phyloP scores from a whole-genome alignment of 257 asterid genomes.

The Solanum chilense region DNA sequence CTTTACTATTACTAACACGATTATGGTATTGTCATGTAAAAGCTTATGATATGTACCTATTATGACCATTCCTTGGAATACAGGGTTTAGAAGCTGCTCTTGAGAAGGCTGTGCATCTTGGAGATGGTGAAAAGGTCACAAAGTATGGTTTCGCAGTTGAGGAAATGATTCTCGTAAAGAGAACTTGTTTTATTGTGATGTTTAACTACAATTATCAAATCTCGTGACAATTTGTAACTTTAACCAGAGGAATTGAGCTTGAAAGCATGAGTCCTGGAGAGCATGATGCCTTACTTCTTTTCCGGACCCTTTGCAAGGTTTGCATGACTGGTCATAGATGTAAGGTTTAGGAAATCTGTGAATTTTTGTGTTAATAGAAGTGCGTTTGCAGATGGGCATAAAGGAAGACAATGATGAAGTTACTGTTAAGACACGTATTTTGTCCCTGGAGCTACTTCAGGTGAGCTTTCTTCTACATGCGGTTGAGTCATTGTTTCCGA shows the following conservation, averaged over 20 bases:
- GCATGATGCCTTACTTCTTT: conserved; percentile 88
- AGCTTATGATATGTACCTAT: not conserved
- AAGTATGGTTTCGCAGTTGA: conserved; percentile 36
- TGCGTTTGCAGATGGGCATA: conserved; percentile 84
- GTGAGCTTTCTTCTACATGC: conserved; percentile 15
- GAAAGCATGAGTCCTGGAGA: conserved; percentile 72
- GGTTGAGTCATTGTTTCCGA: not conserved
- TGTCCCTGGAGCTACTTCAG: conserved; percentile 97
- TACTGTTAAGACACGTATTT: conserved; percentile 78
- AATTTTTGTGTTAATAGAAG: not conserved
- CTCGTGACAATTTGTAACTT: not conserved
- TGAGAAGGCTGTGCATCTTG: conserved; percentile 93
- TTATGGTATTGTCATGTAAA: conserved; percentile 1
- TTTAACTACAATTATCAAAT: not conserved
- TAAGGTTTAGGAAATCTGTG: not conserved
- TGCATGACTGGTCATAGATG: conserved; percentile 6
- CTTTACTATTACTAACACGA: not conserved
- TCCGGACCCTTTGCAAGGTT: conserved; percentile 99
- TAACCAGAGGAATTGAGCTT: conserved; percentile 53
- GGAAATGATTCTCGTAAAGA: conserved; percentile 15
- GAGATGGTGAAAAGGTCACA: conserved; percentile 79
- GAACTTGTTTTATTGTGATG: not conserved
- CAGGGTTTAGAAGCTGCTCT: conserved; percentile 99
- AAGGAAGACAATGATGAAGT: conserved; percentile 94
- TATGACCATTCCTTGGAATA: conserved; percentile 4